Conservation (phyloP, 2,329 filamentous ascomycete genomes). For the Cladorrhinum sp. region DNA sequence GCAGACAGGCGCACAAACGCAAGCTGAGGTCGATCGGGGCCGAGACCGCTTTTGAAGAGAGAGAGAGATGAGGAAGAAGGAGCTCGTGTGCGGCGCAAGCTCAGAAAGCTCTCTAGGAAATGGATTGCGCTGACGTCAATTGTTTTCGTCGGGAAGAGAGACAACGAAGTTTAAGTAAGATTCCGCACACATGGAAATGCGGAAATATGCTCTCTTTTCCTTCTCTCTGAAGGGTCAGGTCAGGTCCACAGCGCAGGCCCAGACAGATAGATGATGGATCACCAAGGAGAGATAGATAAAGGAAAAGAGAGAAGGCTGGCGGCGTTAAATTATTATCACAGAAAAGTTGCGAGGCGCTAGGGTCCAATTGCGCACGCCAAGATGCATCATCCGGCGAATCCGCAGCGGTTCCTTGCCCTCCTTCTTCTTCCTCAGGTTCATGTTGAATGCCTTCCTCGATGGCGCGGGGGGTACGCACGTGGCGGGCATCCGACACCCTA, state of each 20-base stretch:
- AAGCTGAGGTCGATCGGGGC: not conserved
- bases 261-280: not conserved
- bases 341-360: conserved; percentile 12
- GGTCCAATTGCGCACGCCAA: conserved; percentile 17
- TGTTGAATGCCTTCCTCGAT: not conserved
- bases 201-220: not conserved
- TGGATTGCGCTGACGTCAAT: conserved; percentile 8
- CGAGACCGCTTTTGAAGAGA: not conserved
- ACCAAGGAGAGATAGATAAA: not conserved
- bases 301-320: not conserved
- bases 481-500: not conserved
- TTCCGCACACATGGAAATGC: not conserved
- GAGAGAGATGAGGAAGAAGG: not conserved
- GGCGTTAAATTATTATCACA: not conserved
- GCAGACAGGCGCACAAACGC: not conserved
- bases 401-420: not conserved
- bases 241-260: not conserved
- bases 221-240: not conserved
- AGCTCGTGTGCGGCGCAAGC: not conserved
- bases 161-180: not conserved
- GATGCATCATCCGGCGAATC: conserved; percentile 4
- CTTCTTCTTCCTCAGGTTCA: not conserved
- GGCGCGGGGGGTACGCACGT: not conserved
- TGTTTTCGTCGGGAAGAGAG: not conserved
- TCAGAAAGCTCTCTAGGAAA: not conserved